Base-by-base conservation (phyloP, 805 yeast genomes). In the Ogataea glucozyma region DNA sequence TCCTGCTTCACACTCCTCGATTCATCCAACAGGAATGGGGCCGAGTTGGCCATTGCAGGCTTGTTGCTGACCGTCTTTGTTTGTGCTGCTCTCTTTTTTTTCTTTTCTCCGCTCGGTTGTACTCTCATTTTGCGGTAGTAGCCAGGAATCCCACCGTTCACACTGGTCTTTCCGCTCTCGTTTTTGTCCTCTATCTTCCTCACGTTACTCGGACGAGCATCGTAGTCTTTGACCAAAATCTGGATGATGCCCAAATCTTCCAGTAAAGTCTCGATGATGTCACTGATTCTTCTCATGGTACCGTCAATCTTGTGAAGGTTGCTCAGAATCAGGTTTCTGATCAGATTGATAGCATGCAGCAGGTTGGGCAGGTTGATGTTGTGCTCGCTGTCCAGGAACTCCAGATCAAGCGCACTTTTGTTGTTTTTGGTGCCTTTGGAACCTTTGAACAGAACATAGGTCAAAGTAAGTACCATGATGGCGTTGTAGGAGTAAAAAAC, bases 401-500 rank as follows among this genome's bases (percentile, higher is more conserved):
- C 54, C 23, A 64, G 40, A 49, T 64, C 66, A 26, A 64, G 51
- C 4, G 51, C 46, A 23, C 54, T 52, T 13, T 49, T 57, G 7
- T 26, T 32, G 11, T 47, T 46, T 19, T 44, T 52, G 17, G 50
- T 33, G 3, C 53, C 54, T 24, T 46, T 47, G 14, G 62, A 50
- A 3, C 55, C 51, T 22, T 57, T 59, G 41, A 65, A 57, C 14
- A 64, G 56, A 29, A 73, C 65, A 42, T 66, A 69, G n/a, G 72
- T 64, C 34, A 72, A 49, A 2, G 73, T 65, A 19, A 72, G 53
- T 0, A 66, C 66, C 65, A 73, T 62, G 1, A 66, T 64, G 1
- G 75, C 69, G 45, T 66, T 65, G 47, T 73, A 73, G 5, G 69
- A 72, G 51, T 65, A 64, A 51, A 71, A 70, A 27, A 72, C 66